phyloP scores from a whole-genome alignment of 192 early-diverging fungal genomes.

The Coemansia sp. region DNA sequence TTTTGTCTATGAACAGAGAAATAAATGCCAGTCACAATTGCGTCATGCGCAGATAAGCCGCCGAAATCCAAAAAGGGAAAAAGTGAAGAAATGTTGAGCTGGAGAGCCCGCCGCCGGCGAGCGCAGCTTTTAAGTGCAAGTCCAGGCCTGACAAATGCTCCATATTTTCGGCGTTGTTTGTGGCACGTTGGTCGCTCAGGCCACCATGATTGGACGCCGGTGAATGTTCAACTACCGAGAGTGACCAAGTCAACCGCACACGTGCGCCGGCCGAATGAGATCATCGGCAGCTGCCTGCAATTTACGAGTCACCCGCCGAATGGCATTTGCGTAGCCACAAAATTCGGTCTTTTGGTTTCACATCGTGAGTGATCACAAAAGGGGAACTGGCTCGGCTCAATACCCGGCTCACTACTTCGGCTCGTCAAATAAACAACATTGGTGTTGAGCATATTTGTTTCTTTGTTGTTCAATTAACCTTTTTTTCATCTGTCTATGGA shows the following conservation, averaged over 20 bases:
- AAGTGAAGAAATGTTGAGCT: background rate
- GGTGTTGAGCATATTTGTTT: background rate
- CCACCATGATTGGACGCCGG: background rate
- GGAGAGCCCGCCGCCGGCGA: too few species aligned
- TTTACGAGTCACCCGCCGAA: background rate
- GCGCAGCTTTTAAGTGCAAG: too few species aligned
- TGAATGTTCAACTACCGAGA: too few species aligned
- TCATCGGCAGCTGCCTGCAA: background rate
- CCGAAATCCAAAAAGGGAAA: too few species aligned
- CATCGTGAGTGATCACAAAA: too few species aligned
- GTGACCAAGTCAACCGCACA: background rate
- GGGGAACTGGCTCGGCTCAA: too few species aligned
- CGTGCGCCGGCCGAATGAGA: background rate
- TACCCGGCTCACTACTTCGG: too few species aligned
- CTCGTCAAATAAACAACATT: too few species aligned
- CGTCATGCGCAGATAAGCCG: background rate
- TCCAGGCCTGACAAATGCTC: too few species aligned
- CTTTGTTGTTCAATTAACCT: background rate
- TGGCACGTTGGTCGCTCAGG: background rate
- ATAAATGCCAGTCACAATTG: background rate
- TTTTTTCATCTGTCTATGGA: constrained; percentile 17
- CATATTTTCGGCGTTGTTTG: background rate
- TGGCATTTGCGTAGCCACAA: too few species aligned
- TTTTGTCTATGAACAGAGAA: background rate
- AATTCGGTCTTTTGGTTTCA: too few species aligned